phyloP scores from a whole-genome alignment of 2,329 filamentous ascomycete genomes.

The Magnaporthiopsis incrustans region DNA sequence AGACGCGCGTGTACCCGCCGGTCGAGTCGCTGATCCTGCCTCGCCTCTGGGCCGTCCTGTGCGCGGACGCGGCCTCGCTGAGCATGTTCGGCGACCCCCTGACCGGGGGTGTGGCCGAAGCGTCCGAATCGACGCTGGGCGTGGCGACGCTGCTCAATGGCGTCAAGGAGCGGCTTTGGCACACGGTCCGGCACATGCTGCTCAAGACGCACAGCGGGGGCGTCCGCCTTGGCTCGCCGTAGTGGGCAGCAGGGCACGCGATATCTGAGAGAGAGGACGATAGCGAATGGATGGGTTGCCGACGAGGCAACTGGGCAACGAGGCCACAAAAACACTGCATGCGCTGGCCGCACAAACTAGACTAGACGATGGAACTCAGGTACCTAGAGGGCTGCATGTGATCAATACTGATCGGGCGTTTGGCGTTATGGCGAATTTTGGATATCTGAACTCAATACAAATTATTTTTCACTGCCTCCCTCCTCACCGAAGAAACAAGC shows the following conservation, averaged over 20 bases:
- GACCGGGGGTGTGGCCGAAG: not conserved
- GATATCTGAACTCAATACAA: no score
- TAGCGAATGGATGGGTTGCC: not conserved
- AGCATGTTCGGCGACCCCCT: conserved; percentile 2
- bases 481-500: no score
- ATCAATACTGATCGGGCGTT: not conserved
- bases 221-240: not conserved
- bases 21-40: not conserved
- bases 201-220: not conserved
- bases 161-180: conserved; percentile 1
- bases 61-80: not conserved
- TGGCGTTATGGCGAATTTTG: not conserved
- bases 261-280: no score
- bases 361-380: not conserved
- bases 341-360: not conserved
- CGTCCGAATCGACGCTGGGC: conserved; percentile 3
- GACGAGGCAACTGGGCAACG: not conserved
- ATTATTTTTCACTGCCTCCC: no score
- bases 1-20: conserved; percentile 4
- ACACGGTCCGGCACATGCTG: not conserved
- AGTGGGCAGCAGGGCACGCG: not conserved
- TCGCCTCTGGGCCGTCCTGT: conserved; percentile 1
- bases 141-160: conserved; percentile 3
- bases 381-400: not conserved
- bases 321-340: not conserved